Percentiles rank a stretch among this genome's conserved stretches.
Conservation (phyloP, 371 early-diverging fungal genomes). For the Mucor saturninus region DNA sequence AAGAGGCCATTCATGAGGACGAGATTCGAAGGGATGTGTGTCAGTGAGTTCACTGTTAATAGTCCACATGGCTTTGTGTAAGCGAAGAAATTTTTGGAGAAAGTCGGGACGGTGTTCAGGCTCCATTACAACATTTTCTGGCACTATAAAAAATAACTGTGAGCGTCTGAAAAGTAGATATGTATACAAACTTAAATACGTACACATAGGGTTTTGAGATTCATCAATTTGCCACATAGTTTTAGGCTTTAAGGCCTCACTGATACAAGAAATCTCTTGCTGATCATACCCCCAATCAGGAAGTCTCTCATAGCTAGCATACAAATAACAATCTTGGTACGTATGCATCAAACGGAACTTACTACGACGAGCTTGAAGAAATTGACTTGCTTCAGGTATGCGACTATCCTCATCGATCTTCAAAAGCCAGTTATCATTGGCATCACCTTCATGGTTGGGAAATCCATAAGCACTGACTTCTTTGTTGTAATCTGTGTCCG, state of each 20-base stretch:
- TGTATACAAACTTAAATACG: background rate
- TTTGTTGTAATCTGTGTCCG: conserved; percentile 87
- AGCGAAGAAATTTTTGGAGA: conserved; percentile 79
- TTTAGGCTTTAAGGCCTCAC: conserved; percentile 65
- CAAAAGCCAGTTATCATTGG: conserved; percentile 78
- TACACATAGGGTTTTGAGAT: conserved; percentile 37
- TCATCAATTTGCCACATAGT: conserved; percentile 71
- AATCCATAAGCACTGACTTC: conserved; percentile 81
- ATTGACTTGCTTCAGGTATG: conserved; percentile 51
- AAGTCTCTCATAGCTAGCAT: conserved; percentile 77
- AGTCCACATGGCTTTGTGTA: conserved; percentile 83
- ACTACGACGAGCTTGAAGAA: conserved; percentile 67
- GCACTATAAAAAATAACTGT: conserved; percentile 22
- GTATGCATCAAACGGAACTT: conserved; percentile 76
- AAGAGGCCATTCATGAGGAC: conserved; percentile 85
- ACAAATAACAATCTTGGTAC: conserved; percentile 77
- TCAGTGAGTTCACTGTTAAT: conserved; percentile 83
- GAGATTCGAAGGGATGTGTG: conserved; percentile 88
- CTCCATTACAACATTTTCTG: conserved; percentile 41
- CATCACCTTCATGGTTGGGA: conserved; percentile 45
- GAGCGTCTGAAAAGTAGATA: too few species aligned
- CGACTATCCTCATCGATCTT: conserved; percentile 62
- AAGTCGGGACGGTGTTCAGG: conserved; percentile 65
- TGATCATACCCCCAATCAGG: conserved; percentile 99
- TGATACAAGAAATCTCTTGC: conserved; percentile 90